These are phyloP conservation scores for Dictyostelium intermedium DNA, from an alignment of 78 protist genomes.

Conservation along the genomic window DNA sequence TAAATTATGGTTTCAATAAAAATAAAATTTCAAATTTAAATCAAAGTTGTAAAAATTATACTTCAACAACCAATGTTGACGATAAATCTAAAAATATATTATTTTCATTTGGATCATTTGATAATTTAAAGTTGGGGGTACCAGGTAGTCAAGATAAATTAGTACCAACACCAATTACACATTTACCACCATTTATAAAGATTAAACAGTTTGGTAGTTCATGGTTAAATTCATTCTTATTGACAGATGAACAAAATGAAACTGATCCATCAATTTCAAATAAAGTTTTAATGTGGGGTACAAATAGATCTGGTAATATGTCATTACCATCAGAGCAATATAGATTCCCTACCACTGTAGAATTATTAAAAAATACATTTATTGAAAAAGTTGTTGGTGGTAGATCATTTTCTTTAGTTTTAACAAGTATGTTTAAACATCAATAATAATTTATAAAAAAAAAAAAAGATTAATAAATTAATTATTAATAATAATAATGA, in stretches of 20 bases:
- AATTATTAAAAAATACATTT: slow-evolving; percentile 9
- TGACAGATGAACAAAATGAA: slow-evolving; percentile 15
- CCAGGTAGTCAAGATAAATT: slow-evolving; percentile 5
- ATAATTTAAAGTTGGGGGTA: slow-evolving; percentile 22
- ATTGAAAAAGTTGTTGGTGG: slow-evolving; percentile 26
- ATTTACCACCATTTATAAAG: slow-evolving; percentile 33
- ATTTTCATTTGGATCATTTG: slow-evolving; percentile 46
- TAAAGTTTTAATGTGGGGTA: slow-evolving; percentile 64
- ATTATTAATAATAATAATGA: not conserved
- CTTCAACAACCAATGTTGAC: not conserved
- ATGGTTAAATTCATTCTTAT: slow-evolving; percentile 16
- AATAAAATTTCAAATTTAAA: too few relatives aligned
- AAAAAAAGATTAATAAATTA: not conserved
- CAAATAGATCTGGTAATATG: slow-evolving; percentile 39
- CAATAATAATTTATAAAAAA: not conserved
- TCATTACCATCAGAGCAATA: slow-evolving; percentile 32
- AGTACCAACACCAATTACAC: slow-evolving; percentile 10
- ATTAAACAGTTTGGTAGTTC: slow-evolving; percentile 11
- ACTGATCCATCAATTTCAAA: not conserved
- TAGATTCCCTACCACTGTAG: slow-evolving; percentile 16
- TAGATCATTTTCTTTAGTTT: slow-evolving; percentile 37
- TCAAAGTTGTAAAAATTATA: too few relatives aligned
- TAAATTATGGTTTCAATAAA: not conserved
- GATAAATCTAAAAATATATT: not conserved
- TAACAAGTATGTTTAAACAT: slow-evolving; percentile 12